A percentile compares a stretch with the other conserved stretches of the same genome.
Conservation (phyloP, 2,329 filamentous ascomycete genomes). For the Chrysoporthe austroafricana region DNA sequence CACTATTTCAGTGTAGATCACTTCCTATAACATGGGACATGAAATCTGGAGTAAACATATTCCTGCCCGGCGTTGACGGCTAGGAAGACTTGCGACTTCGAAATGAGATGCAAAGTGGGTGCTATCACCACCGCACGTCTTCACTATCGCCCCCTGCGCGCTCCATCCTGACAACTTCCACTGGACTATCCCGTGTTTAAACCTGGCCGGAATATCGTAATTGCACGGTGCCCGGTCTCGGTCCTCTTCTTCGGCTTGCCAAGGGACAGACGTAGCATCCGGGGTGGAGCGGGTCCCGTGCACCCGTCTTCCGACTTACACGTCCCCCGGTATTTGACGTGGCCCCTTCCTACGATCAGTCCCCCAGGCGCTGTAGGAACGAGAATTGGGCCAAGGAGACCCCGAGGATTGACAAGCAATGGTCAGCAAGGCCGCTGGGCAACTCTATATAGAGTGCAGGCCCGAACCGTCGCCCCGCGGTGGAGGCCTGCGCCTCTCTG, state of each 20-base stretch:
- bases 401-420: conserved; percentile 17
- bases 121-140: neutral
- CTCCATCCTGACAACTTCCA: neutral
- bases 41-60: too few species aligned
- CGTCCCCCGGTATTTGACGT: conserved; percentile 21
- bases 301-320: conserved; percentile 21
- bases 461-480: too few species aligned
- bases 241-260: conserved; percentile 14
- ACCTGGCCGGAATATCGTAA: conserved; percentile 29
- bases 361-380: neutral
- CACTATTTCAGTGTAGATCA: too few species aligned
- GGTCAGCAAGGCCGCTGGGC: conserved; percentile 5
- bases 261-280: conserved; percentile 17
- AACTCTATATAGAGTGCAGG: neutral
- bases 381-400: conserved; percentile 6
- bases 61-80: too few species aligned
- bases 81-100: too few species aligned
- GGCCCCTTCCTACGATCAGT: conserved; percentile 1
- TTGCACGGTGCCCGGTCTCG: conserved; percentile 29
- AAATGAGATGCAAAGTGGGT: too few species aligned
- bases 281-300: conserved; percentile 22
- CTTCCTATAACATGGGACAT: too few species aligned
- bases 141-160: neutral
- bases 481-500: neutral
- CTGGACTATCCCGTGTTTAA: conserved; percentile 3